Evolutionary conservation across 805 yeast species (phyloP), one percentile per base, ranked within the genome.

Genomic region (Yarrowia alimentaria): DNA sequence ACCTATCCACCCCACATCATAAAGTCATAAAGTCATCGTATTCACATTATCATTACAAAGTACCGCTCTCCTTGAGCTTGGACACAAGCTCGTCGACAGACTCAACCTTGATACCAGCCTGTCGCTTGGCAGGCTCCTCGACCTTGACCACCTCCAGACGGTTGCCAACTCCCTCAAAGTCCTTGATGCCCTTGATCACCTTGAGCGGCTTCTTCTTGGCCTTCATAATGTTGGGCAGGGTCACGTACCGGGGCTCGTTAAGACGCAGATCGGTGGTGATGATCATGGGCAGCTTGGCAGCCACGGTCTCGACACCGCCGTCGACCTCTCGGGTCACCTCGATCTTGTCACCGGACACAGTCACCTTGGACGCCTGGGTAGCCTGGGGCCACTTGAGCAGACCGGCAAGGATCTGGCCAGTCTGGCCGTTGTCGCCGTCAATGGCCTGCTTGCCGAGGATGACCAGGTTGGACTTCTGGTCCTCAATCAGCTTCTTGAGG

Each of bases 321-420:
- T 93, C 99, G 42, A 91, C 80, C 71, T 93, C 99, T 63, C 96
- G 78, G 35, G 91, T 85, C 20, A 93, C 94, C 24, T 77, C 76
- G 16, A 84, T 77, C 20, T 60, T 58, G 17, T 66, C 71, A 47
- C 72, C 71, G 45, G 76, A 80, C 16, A 88, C 65, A 33, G 75
- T 83, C 28, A 91, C 91, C 65, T 86, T 84, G 38, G 93, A 83
- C 6, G 96, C 97, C 63, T 88, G 86, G 25, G 97, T 91, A 25
- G 96, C 96, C 61, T 90, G 97, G 14, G 97, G 94, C 98, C 98
- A 91, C 62, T 81, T 79, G 67, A 91, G 76, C 55, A 91, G 71
- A 8, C 96, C 96, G 2, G 96, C 98, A 51, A 93, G 77, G 81
- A 93, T 88, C 68, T 90, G 98, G 20, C 98, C 99, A 11, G 96